phyloP scores from a whole-genome alignment of 805 yeast species.

The Wickerhamiella vanderwaltii region DNA sequence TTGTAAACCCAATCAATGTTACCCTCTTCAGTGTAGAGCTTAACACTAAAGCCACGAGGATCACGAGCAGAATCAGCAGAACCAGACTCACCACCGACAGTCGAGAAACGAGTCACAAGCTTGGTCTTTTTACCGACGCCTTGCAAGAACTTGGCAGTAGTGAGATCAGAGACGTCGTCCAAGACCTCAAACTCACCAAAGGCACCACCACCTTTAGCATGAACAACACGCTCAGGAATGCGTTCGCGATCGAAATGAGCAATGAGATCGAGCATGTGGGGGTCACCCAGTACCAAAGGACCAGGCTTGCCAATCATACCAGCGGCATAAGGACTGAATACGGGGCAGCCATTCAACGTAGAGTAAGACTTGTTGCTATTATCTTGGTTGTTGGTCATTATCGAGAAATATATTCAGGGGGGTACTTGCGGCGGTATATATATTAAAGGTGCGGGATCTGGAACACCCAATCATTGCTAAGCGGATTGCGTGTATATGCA shows the following conservation, averaged over 20 bases:
- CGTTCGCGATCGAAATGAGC: conserved; percentile 55
- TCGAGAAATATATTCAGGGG: neutral
- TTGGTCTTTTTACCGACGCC: conserved; percentile 70
- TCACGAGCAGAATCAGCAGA: conserved; percentile 56
- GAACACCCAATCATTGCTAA: conserved; percentile 1
- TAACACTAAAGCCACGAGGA: conserved; percentile 57
- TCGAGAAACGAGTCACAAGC: conserved; percentile 46
- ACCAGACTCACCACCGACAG: conserved; percentile 61
- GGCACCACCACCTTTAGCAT: conserved; percentile 57
- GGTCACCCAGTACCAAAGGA: conserved; percentile 47
- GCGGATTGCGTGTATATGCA: no score
- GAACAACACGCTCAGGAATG: conserved; percentile 56
- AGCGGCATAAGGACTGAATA: conserved; percentile 42
- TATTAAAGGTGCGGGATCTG: neutral
- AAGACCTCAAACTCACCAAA: conserved; percentile 48
- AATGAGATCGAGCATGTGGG: conserved; percentile 42
- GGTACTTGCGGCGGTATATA: neutral
- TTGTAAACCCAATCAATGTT: conserved; percentile 61
- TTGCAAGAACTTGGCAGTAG: conserved; percentile 42
- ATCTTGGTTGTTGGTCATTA: neutral
- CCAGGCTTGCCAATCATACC: conserved; percentile 44
- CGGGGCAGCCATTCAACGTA: conserved; percentile 44
- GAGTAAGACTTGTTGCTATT: conserved; percentile 29
- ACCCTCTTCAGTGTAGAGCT: conserved; percentile 57
- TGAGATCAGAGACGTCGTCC: conserved; percentile 43